Base-by-base conservation (phyloP, 1,284 basidiomycete genomes). In the Ustilago tritici region DNA sequence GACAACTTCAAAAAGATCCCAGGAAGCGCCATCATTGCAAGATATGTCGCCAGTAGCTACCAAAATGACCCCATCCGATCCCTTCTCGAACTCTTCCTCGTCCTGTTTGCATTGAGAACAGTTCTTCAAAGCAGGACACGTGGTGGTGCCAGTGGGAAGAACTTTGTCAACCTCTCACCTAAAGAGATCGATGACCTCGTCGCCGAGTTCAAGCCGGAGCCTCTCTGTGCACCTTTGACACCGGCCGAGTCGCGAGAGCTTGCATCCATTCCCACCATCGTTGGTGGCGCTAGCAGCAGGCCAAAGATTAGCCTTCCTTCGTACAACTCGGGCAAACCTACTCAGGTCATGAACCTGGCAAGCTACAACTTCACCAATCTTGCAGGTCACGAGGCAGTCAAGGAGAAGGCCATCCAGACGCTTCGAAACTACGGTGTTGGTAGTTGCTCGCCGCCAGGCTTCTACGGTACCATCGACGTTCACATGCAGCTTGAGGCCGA, bases 181-280 rank as follows among this genome's bases (percentile, higher is more conserved):
- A 95, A 96, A 94, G 97, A 99, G 91, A 92, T 98, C 68, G 92
- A 98, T 85, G 96, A 99, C 82, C 90, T 99, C 43, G 94, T 99
- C 2, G 92, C 93, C 66, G 97, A 99, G 86, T 99, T 95, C 93
- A 89, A 89, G 11, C 97, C 97, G 0, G 93, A 95, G 76, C 92
- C 94, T 14, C 90, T 99, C 4, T 92, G 90, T 7, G 89, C 89
- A 38, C 90, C 91, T 19, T 89, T 93, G 54, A 88, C 88, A 14
- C 87, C 89, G 0, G 87, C 88, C 63, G 93, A 95, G 82, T 88
- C 90, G 64, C 88, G 89, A 40, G 92, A 95, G 68, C 89, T 96
- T 28, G 89, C 89, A 28, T 89, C 91, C 1, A 89, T 95, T 0
- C 94, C 95, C 6, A 87, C 94, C 78, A 90, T 98, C 79, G 86